Evolutionary conservation across 176 grass and related monocot genomes (phyloP), one percentile per base, ranked within the genome.

Genomic region (Tillandsia fasciculata): DNA sequence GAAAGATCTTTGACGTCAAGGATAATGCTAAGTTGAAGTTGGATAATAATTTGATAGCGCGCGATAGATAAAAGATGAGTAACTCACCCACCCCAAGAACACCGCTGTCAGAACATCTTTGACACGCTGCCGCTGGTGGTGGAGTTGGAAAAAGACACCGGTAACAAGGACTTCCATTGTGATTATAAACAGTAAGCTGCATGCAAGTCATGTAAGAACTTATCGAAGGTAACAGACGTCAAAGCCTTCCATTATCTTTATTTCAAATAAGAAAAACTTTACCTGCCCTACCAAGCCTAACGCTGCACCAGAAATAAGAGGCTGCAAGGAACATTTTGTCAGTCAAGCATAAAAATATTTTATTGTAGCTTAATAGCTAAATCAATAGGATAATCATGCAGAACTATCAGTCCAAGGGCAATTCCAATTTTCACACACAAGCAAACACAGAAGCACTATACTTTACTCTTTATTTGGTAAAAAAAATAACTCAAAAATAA

Each of bases 221-320:
- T 68, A 52, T 50, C 26, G 50, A 69, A 66, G 69, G 64, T 63
- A 87, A 70, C 58, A 52, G 64, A 73, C 65, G 54, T 12, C 29
- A 68, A 65, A 51, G 53, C 65, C 28, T 72, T 48, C 72, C 70
- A 83, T 72, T 9, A 80, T 71, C n/a, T 66, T 66, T 28, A 49
- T 61, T 47, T 72, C 69, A 54, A 72, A 6, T 42, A 42, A 20
- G 9, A 56, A 51, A 61, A 64, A 8, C 17, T 53, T 70, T 71
- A 92, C 93, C 83, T 96, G 93, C n/a, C 93, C 93, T 90, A 92
- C 89, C 26, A 96, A 87, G 56, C 93, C 86, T 83, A 96, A 77
- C 71, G 89, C 93, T 52, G 83, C 84, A 67, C 93, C 89, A 52
- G 89, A 96, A 66, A 96, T 73, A 74, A 96, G 89, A 66, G 93